Base-by-base conservation (phyloP, 495 filamentous ascomycete genomes). In the Talaromyces proteolyticus region DNA sequence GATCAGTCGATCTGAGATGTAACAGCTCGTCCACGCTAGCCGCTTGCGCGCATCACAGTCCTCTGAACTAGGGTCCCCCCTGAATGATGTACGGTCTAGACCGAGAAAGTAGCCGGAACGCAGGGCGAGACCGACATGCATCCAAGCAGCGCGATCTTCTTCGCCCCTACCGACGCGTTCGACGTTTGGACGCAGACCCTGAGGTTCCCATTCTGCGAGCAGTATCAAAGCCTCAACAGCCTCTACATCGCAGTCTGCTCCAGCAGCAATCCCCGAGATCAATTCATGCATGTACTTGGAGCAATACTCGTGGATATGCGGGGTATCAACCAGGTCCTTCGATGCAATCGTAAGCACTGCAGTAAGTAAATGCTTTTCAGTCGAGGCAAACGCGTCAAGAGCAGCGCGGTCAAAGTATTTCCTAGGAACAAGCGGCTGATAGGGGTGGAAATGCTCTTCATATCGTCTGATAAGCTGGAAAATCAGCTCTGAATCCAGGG, bases 141-240 rank as follows among this genome's bases (percentile, higher is more conserved):
- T 84, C 82, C 82, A 86, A 3, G 79, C 78, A 25, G 80, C 79
- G 38, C 80, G 72, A 54, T 86, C 82, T 60, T 86, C 82, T 60
- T 84, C 79, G 8, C 81, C 82, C 23, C 78, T 70, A 0, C 82
- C 82, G 12, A 84, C 78, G 16, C 74, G 66, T 51, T 78, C 75
- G 20, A 73, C 63, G 14, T 53, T 74, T 39, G 65, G 68, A 14
- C 77, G 69, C 4, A 77, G 67, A 4, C 76, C 76, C 29, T 84
- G 81, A 0, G 81, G 81, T 34, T 80, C 80, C 80, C 80, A 84
- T 56, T 85, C 81, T 1, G 81, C 81, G 12, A 84, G 69, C 8
- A 85, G 57, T 7, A 85, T 67, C 6, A 85, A 63, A 20, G 81
- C 76, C 56, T 85, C 80, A n/a, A 84, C 79, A 14, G 80, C 77